A percentile compares a stretch with the other conserved stretches of the same genome.
Conservation (phyloP, 2,329 filamentous ascomycete species). For the Cladophialophora bantiana region DNA sequence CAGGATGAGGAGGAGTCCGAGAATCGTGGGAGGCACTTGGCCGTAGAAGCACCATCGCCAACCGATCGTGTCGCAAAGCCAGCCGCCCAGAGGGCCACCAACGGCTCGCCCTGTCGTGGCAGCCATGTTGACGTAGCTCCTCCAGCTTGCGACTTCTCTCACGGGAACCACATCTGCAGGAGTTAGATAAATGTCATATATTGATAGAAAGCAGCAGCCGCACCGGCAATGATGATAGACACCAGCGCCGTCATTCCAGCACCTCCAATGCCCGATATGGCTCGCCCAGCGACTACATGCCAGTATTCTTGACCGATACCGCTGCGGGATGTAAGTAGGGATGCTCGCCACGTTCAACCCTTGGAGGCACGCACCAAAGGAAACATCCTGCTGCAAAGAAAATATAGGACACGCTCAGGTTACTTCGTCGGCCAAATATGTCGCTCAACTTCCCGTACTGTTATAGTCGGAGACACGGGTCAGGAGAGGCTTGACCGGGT, state of each 20-base stretch:
- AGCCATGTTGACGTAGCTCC: conserved; percentile 61
- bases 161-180: conserved; percentile 55
- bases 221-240: conserved; percentile 53
- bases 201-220: background rate
- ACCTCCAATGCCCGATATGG: conserved; percentile 53
- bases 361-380: conserved; percentile 43
- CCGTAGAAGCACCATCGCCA: conserved; percentile 70
- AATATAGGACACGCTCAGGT: conserved; percentile 50
- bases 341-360: background rate
- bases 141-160: conserved; percentile 56
- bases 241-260: conserved; percentile 55
- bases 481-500: background rate
- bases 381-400: conserved; percentile 52
- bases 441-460: conserved; percentile 55
- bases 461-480: conserved; percentile 45
- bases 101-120: conserved; percentile 58
- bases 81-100: conserved; percentile 66
- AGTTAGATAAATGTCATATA: background rate
- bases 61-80: conserved; percentile 66
- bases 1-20: conserved; percentile 58
- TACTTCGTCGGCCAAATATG: conserved; percentile 53
- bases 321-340: conserved; percentile 36
- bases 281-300: conserved; percentile 52
- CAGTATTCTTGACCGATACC: conserved; percentile 49
- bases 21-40: conserved; percentile 62